Evolutionary conservation across 257 asterid species (phyloP).

Genomic region (Ophiorrhiza pumila): DNA sequence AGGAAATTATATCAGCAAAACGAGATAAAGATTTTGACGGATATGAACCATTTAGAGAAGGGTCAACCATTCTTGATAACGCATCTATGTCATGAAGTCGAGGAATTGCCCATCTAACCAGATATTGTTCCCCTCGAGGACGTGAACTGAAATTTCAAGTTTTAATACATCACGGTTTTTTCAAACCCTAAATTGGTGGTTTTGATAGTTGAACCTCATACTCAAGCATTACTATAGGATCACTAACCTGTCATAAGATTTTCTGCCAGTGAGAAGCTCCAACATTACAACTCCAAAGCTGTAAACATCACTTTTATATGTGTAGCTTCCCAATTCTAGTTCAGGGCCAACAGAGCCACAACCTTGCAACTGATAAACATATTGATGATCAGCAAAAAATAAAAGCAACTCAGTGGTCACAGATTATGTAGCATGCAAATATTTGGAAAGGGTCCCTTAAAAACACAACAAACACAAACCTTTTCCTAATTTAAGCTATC

Average conservation of each 20-base stretch:
- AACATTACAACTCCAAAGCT: constrained; percentile 93
- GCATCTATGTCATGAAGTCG: constrained; percentile 83
- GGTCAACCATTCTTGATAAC: constrained; percentile 87
- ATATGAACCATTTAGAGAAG: constrained; percentile 67
- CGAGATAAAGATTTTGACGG: constrained; percentile 82
- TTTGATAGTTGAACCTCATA: background rate
- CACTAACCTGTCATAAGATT: constrained; percentile 72
- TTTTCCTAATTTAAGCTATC: background rate
- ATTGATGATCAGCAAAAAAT: constrained; percentile 21
- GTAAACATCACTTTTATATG: constrained; percentile 78
- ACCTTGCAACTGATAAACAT: constrained; percentile 60
- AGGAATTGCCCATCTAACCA: constrained; percentile 85
- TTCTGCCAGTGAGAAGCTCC: constrained; percentile 82
- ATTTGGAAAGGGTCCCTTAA: background rate
- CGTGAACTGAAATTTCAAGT: constrained; percentile 44
- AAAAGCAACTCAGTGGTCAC: background rate
- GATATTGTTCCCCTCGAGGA: constrained; percentile 68
- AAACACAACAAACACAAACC: background rate
- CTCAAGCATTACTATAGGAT: background rate
- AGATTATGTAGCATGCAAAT: background rate
- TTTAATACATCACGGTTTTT: background rate
- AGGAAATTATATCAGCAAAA: constrained; percentile 82
- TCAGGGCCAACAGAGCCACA: constrained; percentile 92
- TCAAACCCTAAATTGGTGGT: background rate
- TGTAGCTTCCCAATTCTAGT: constrained; percentile 74